Percentiles rank a stretch among this genome's conserved stretches.
Evolutionary conservation across 202 grass and related monocot genomes (phyloP).

Genomic region (Schoenoplectus tabernaemontani): DNA sequence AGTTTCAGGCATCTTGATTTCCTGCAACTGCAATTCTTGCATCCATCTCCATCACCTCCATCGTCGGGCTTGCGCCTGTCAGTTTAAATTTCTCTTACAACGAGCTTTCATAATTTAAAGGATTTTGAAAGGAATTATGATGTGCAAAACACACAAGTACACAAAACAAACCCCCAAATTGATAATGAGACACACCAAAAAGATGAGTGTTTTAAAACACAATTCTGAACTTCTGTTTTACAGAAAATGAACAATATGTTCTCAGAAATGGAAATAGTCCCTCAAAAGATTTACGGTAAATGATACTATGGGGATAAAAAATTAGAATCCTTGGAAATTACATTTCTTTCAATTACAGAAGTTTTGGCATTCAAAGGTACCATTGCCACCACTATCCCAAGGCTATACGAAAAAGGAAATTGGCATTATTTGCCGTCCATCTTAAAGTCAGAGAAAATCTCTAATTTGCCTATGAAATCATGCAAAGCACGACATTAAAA

Average conservation of each 20-base stretch:
- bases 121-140: background rate
- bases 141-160: background rate
- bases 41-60: slow-evolving; percentile 63
- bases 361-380: background rate
- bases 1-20: slow-evolving; percentile 99
- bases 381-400: background rate
- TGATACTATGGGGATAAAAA: background rate
- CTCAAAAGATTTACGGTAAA: background rate
- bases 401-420: background rate
- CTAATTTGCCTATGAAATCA: background rate
- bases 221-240: background rate
- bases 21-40: slow-evolving; percentile 93
- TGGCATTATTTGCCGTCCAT: background rate
- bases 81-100: background rate
- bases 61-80: slow-evolving; percentile 62
- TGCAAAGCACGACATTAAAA: background rate
- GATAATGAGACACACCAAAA: background rate
- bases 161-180: background rate
- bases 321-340: background rate
- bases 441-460: background rate
- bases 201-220: background rate
- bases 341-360: background rate
- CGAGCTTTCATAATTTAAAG: background rate
- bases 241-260: background rate
- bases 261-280: background rate